Evolutionary conservation across 495 filamentous ascomycete species (phyloP).

Genomic region (Penicillium egyptiacum): DNA sequence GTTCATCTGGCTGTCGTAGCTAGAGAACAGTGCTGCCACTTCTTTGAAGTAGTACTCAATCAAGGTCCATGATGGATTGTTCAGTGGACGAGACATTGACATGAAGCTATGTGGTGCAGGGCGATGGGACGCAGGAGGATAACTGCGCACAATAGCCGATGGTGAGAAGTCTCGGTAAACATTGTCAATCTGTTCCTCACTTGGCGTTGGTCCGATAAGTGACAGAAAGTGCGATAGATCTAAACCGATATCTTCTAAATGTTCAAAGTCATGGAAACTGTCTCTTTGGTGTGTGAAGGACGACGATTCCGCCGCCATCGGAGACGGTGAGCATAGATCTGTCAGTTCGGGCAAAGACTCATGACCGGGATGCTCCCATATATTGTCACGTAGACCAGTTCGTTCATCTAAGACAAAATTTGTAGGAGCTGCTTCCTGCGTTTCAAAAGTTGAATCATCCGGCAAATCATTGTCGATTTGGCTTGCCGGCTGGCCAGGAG

Average conservation of each 20-base stretch:
- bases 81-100: conserved; percentile 40
- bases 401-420: conserved; percentile 24
- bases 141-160: conserved; percentile 41
- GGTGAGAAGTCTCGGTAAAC: conserved; percentile 39
- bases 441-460: conserved; percentile 10
- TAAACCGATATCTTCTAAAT: conserved; percentile 24
- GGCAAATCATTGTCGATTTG: conserved; percentile 4
- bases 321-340: conserved; percentile 34
- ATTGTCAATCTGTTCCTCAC: conserved; percentile 22
- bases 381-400: conserved; percentile 30
- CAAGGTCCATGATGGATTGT: conserved; percentile 53
- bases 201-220: conserved; percentile 24
- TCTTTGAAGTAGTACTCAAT: conserved; percentile 63
- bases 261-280: conserved; percentile 29
- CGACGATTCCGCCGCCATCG: conserved; percentile 16
- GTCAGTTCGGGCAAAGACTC: conserved; percentile 37
- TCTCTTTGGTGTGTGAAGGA: conserved; percentile 22
- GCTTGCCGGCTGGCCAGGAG: conserved; percentile 4
- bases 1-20: conserved; percentile 59
- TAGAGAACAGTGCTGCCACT: conserved; percentile 57
- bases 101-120: conserved; percentile 28
- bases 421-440: conserved; percentile 9
- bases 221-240: conserved; percentile 38
- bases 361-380: conserved; percentile 39
- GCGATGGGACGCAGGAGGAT: conserved; percentile 29